These are phyloP conservation scores for Salix suchowensis DNA, from an alignment of 345 rosid species.

Conservation along the genomic window DNA sequence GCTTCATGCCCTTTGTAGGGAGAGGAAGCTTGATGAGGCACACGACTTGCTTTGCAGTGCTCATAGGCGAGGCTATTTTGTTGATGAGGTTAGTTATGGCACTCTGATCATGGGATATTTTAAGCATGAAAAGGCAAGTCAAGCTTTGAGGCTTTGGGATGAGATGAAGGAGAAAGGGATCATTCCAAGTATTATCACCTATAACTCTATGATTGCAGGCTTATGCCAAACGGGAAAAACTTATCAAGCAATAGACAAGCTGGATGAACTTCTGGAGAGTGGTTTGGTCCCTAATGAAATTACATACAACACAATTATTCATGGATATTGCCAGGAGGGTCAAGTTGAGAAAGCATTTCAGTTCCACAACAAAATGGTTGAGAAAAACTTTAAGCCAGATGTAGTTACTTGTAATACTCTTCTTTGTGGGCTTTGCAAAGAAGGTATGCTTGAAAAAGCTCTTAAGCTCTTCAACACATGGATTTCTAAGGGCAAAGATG, in stretches of 20 bases:
- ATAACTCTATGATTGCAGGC: slow-evolving; percentile 65
- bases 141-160: slow-evolving; percentile 64
- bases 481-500: slow-evolving; percentile 47
- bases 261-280: slow-evolving; percentile 60
- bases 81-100: slow-evolving; percentile 76
- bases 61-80: slow-evolving; percentile 54
- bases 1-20: slow-evolving; percentile 56
- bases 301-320: slow-evolving; percentile 65
- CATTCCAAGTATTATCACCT: slow-evolving; percentile 55
- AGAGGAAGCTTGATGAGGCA: slow-evolving; percentile 60
- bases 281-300: slow-evolving; percentile 62
- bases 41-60: slow-evolving; percentile 49
- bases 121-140: slow-evolving; percentile 41
- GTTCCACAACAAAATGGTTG: slow-evolving; percentile 64
- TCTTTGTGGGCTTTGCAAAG: slow-evolving; percentile 66
- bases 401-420: slow-evolving; percentile 64
- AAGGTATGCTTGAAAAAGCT: slow-evolving; percentile 75
- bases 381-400: slow-evolving; percentile 67
- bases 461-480: slow-evolving; percentile 67
- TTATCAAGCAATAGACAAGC: slow-evolving; percentile 55
- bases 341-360: slow-evolving; percentile 74
- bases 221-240: slow-evolving; percentile 61
- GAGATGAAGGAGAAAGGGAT: slow-evolving; percentile 75
- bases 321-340: slow-evolving; percentile 65
- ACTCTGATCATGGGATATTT: slow-evolving; percentile 68